These are phyloP conservation scores for Cenchrus americanus DNA, from an alignment of 176 grass and related monocot species.

Conservation along the genomic window DNA sequence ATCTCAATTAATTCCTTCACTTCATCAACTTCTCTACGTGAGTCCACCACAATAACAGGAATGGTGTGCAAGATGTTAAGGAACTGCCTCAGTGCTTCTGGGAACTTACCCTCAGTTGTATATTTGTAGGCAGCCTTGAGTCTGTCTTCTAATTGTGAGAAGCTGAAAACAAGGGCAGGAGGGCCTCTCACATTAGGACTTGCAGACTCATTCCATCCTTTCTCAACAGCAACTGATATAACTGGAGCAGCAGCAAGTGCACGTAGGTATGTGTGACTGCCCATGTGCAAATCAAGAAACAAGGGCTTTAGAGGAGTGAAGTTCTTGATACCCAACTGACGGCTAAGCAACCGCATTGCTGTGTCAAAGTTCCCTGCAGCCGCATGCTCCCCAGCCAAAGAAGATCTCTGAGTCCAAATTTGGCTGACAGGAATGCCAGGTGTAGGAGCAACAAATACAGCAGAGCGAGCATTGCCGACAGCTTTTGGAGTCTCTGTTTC, in stretches of 20 bases:
- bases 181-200: conserved; percentile 91
- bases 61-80: conserved; percentile 81
- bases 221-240: conserved; percentile 88
- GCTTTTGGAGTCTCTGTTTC: conserved; percentile 80
- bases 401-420: conserved; percentile 97
- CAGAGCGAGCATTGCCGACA: conserved; percentile 48
- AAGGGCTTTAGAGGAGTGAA: conserved; percentile 80
- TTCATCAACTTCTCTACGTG: conserved; percentile 93
- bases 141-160: conserved; percentile 91
- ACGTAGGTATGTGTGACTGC: conserved; percentile 77
- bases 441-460: conserved; percentile 74
- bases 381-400: conserved; percentile 90
- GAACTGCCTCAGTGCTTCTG: conserved; percentile 85
- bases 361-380: conserved; percentile 97
- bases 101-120: conserved; percentile 90
- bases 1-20: conserved; percentile 96
- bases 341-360: conserved; percentile 83
- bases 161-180: conserved; percentile 85
- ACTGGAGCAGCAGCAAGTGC: conserved; percentile 67
- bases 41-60: conserved; percentile 85
- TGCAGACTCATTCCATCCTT: conserved; percentile 84
- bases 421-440: conserved; percentile 92
- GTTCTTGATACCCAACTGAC: conserved; percentile 93
- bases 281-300: conserved; percentile 79
- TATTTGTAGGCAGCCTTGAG: conserved; percentile 85